A percentile compares a stretch with the other conserved stretches of the same genome.
These are phyloP conservation scores for Coix lacrymajobi DNA, from an alignment of 176 grass and related monocot genomes.

Conservation along the genomic window DNA sequence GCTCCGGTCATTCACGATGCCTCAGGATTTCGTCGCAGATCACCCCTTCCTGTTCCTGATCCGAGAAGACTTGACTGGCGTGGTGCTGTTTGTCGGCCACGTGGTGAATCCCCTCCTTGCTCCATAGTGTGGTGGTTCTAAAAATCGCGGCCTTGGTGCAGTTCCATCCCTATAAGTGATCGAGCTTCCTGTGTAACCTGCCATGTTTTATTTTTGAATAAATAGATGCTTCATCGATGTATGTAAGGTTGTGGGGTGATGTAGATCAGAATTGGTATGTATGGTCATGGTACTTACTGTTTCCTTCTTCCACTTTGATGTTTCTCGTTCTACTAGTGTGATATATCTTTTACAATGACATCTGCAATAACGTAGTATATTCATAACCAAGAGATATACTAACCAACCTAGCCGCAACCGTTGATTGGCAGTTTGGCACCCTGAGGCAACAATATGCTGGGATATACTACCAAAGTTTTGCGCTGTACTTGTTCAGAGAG, in stretches of 20 bases:
- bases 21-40: constrained; percentile 44
- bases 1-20: neutral
- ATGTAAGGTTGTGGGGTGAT: neutral
- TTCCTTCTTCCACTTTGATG: neutral
- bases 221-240: constrained; percentile 12
- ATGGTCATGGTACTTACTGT: neutral
- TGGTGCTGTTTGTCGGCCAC: constrained; percentile 46
- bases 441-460: too few species aligned
- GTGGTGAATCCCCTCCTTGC: constrained; percentile 41
- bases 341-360: neutral
- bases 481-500: too few species aligned
- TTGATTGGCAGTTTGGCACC: neutral
- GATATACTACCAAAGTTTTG: too few species aligned
- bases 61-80: constrained; percentile 48
- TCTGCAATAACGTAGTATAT: neutral
- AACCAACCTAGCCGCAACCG: neutral
- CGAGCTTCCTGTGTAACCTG: constrained; percentile 20
- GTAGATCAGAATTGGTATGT: neutral
- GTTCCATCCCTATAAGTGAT: neutral
- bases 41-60: constrained; percentile 59
- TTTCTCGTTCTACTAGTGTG: neutral
- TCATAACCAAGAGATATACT: neutral
- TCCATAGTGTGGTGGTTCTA: constrained; percentile 17
- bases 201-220: constrained; percentile 5
- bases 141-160: neutral